Percentiles rank a stretch among this genome's conserved stretches.
Conservation (phyloP, 2,329 filamentous ascomycete species). For the Basipetospora chlamydospora region DNA sequence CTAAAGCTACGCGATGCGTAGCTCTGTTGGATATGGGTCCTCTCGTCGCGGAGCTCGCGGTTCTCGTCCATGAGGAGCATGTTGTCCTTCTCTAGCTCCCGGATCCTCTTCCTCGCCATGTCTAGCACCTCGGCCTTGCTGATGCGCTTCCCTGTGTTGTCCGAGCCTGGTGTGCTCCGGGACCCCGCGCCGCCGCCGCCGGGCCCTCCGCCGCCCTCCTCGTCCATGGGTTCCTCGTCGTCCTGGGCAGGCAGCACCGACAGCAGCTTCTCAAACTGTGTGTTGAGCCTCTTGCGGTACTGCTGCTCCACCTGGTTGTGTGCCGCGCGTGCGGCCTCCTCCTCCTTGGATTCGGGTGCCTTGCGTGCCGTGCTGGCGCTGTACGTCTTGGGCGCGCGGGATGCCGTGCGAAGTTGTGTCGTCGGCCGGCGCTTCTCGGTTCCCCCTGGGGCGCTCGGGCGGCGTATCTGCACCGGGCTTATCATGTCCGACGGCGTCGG, state of each 20-base stretch:
- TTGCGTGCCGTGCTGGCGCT: constrained; percentile 15
- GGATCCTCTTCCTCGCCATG: constrained; percentile 26
- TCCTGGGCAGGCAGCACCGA: constrained; percentile 21
- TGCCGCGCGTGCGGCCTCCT: constrained; percentile 15
- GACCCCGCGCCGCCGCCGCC: constrained; percentile 10
- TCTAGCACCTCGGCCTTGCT: constrained; percentile 32
- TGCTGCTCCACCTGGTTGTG: constrained; percentile 34
- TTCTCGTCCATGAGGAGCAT: constrained; percentile 20
- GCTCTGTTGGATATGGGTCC: too few species aligned
- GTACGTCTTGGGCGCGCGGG: constrained; percentile 9
- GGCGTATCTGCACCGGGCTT: background rate
- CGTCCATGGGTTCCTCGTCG: constrained; percentile 14
- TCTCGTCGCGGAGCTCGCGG: constrained; percentile 14
- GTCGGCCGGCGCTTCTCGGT: constrained; percentile 8
- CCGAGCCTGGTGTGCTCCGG: too few species aligned
- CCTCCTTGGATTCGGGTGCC: constrained; percentile 12
- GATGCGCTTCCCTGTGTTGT: constrained; percentile 17
- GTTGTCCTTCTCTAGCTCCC: constrained; percentile 23
- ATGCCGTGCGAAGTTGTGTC: constrained; percentile 10
- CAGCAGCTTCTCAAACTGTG: constrained; percentile 28
- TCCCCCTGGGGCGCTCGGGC: background rate
- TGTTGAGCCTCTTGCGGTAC: constrained; percentile 31
- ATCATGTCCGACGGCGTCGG: too few species aligned
- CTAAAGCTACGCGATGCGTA: too few species aligned
- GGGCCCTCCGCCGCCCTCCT: constrained; percentile 11